Conservation (phyloP, 2,329 filamentous ascomycete genomes). For the Xylariaceae sp. region DNA sequence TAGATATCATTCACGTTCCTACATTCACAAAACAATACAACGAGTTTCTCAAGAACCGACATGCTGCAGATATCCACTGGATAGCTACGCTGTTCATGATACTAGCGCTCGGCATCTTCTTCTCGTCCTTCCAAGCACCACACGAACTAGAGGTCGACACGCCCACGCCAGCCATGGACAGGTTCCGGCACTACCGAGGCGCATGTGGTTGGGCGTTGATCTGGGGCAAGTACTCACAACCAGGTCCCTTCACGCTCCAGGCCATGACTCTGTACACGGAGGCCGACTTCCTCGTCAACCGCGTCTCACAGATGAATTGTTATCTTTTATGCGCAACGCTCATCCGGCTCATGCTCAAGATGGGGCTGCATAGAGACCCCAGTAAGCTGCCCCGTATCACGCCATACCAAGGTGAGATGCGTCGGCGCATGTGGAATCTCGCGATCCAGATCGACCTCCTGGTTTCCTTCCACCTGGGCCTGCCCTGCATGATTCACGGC, state of each 20-base stretch:
- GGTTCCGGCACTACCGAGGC: slow-evolving; percentile 55
- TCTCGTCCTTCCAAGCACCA: slow-evolving; percentile 52
- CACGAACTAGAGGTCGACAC: slow-evolving; percentile 54
- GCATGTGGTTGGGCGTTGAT: slow-evolving; percentile 60
- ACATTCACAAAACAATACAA: slow-evolving; percentile 59
- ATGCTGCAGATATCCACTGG: slow-evolving; percentile 51
- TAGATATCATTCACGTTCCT: slow-evolving; percentile 61
- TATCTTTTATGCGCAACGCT: slow-evolving; percentile 59
- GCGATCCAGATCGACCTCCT: slow-evolving; percentile 66
- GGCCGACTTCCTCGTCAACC: slow-evolving; percentile 59
- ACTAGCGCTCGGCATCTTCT: slow-evolving; percentile 51
- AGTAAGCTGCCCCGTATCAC: slow-evolving; percentile 57
- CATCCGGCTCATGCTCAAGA: slow-evolving; percentile 62
- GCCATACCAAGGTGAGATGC: slow-evolving; percentile 61
- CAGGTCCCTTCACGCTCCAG: slow-evolving; percentile 55
- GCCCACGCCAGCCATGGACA: slow-evolving; percentile 49
- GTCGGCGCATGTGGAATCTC: slow-evolving; percentile 60
- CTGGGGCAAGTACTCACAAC: slow-evolving; percentile 57
- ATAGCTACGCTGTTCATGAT: slow-evolving; percentile 59
- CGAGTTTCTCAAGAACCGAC: slow-evolving; percentile 56
- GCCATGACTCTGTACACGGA: slow-evolving; percentile 61
- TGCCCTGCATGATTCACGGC: slow-evolving; percentile 69
- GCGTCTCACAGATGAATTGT: slow-evolving; percentile 58
- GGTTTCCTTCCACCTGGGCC: slow-evolving; percentile 70
- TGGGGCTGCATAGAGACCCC: slow-evolving; percentile 65